Evolutionary conservation across 768 basidiomycete genomes (phyloP).

Genomic region (Mycena sanguinolenta): DNA sequence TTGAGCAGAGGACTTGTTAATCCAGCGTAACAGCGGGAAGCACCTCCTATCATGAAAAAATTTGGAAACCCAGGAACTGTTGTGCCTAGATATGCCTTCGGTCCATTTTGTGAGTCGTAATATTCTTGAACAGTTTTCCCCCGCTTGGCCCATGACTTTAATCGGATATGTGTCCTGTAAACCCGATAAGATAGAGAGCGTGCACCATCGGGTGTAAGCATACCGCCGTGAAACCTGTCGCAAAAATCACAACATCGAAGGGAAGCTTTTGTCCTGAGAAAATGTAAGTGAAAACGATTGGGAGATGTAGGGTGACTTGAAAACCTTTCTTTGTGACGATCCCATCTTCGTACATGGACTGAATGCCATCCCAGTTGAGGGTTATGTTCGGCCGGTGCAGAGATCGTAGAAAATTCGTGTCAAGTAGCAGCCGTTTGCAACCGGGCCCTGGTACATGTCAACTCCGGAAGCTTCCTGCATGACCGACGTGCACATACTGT

Average conservation of each 20-base stretch:
- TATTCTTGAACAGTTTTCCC: slow-evolving; percentile 59
- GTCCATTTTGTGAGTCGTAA: slow-evolving; percentile 61
- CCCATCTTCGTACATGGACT: slow-evolving; percentile 2
- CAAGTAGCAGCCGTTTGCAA: slow-evolving; percentile 19
- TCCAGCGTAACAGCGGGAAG: slow-evolving; percentile 25
- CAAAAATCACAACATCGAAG: slow-evolving; percentile 70
- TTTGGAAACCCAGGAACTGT: slow-evolving; percentile 71
- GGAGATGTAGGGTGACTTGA: background rate
- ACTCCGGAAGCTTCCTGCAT: too few relatives aligned
- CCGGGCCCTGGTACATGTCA: slow-evolving; percentile 7
- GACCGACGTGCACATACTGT: slow-evolving; percentile 47
- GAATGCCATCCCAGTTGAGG: slow-evolving; percentile 23
- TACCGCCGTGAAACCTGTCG: slow-evolving; percentile 67
- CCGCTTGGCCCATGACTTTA: slow-evolving; percentile 57
- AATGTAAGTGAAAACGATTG: background rate
- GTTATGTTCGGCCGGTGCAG: slow-evolving; percentile 15
- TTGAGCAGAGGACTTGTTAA: background rate
- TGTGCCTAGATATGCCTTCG: slow-evolving; percentile 66
- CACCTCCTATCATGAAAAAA: slow-evolving; percentile 62
- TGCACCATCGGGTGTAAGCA: slow-evolving; percentile 32
- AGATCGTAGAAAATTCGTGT: slow-evolving; percentile 4
- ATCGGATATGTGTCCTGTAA: slow-evolving; percentile 54
- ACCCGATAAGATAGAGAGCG: slow-evolving; percentile 6
- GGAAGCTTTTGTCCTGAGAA: slow-evolving; percentile 57
- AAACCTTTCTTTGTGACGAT: slow-evolving; percentile 19